Conservation (phyloP, 2,329 filamentous ascomycete species). For the Cryphonectria parasitica region DNA sequence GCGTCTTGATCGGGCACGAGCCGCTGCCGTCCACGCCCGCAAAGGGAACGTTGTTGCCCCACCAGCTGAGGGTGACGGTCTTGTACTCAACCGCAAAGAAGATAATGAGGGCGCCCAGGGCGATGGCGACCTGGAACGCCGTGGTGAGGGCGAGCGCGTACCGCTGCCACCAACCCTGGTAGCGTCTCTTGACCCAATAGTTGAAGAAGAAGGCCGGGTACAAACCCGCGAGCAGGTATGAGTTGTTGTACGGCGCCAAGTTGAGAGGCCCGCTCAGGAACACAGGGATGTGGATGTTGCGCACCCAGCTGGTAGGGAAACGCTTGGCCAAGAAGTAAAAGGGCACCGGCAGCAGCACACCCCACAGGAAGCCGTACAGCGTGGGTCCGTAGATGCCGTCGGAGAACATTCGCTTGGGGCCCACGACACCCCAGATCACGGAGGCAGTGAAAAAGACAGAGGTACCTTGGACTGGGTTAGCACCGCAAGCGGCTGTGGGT, state of each 20-base stretch:
- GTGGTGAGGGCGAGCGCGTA: slow-evolving; percentile 60
- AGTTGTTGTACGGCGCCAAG: slow-evolving; percentile 55
- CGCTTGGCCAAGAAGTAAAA: slow-evolving; percentile 27
- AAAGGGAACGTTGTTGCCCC: slow-evolving; percentile 46
- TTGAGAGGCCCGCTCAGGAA: slow-evolving; percentile 51
- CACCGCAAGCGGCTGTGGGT: neutral
- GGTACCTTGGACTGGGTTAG: slow-evolving; percentile 38
- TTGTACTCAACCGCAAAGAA: slow-evolving; percentile 56
- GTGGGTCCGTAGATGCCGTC: slow-evolving; percentile 53
- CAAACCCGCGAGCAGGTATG: slow-evolving; percentile 45
- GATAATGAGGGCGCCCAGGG: slow-evolving; percentile 55
- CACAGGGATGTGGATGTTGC: slow-evolving; percentile 54
- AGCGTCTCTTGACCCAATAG: slow-evolving; percentile 50
- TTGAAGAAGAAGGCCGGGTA: slow-evolving; percentile 53
- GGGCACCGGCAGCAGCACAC: slow-evolving; percentile 43
- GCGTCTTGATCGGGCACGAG: slow-evolving; percentile 1
- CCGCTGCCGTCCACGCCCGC: slow-evolving; percentile 3
- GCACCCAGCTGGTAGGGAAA: slow-evolving; percentile 34
- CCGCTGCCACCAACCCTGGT: slow-evolving; percentile 54
- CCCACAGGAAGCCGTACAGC: slow-evolving; percentile 55
- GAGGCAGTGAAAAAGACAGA: slow-evolving; percentile 62
- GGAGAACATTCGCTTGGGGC: slow-evolving; percentile 53
- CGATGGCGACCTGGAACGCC: slow-evolving; percentile 54
- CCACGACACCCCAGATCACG: slow-evolving; percentile 59
- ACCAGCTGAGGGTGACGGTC: slow-evolving; percentile 50